Conservation (phyloP, 2,329 filamentous ascomycete species). For the Microcyclospora tardicrescens region DNA sequence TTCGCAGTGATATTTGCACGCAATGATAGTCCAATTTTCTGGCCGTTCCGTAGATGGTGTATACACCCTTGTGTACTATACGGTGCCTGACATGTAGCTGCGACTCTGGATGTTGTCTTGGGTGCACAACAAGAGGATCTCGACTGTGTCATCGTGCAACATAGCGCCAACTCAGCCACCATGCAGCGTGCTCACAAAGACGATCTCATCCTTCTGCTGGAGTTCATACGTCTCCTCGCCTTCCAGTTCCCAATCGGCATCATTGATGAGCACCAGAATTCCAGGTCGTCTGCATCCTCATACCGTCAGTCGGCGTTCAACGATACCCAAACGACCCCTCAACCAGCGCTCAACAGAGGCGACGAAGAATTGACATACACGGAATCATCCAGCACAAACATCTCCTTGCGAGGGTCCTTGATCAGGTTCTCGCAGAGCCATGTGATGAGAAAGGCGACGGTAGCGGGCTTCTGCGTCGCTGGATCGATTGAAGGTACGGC, state of each 20-base stretch:
- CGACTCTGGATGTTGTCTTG: too few species aligned
- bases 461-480: slow-evolving; percentile 45
- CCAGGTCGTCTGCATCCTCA: slow-evolving; percentile 61
- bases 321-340: background rate
- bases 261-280: slow-evolving; percentile 92
- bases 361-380: slow-evolving; percentile 52
- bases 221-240: slow-evolving; percentile 85
- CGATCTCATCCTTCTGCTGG: slow-evolving; percentile 68
- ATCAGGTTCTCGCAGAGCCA: slow-evolving; percentile 72
- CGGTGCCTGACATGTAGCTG: too few species aligned
- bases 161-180: slow-evolving; percentile 50
- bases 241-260: slow-evolving; percentile 96
- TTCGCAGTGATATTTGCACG: too few species aligned
- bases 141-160: too few species aligned
- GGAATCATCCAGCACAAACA: slow-evolving; percentile 77
- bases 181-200: slow-evolving; percentile 94
- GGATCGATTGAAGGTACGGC: slow-evolving; percentile 51
- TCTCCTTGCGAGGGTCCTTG: slow-evolving; percentile 71
- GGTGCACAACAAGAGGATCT: too few species aligned
- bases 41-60: too few species aligned
- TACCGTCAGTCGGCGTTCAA: background rate
- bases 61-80: too few species aligned
- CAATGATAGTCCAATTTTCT: too few species aligned
- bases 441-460: slow-evolving; percentile 61
- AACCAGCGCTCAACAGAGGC: background rate